Percentiles rank a stretch among this genome's conserved stretches.
These are phyloP conservation scores for Aspergillus incahuasiensis DNA, from an alignment of 495 filamentous ascomycete genomes.

Conservation along the genomic window DNA sequence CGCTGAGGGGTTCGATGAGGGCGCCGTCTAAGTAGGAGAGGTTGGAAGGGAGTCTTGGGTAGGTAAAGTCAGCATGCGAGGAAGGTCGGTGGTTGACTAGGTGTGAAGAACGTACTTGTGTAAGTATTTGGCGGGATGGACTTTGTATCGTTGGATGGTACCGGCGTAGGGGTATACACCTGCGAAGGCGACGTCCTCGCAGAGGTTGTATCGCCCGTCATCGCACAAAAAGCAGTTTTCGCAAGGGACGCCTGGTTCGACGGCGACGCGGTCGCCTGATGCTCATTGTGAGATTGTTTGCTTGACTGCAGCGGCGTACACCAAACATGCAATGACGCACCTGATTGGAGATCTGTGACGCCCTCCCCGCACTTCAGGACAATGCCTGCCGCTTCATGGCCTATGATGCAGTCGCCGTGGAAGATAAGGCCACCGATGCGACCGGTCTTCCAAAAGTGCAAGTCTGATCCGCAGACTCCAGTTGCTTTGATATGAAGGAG, in stretches of 20 bases:
- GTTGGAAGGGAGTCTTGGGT: slow-evolving; percentile 52
- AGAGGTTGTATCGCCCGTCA: slow-evolving; percentile 73
- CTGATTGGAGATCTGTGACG: slow-evolving; percentile 30
- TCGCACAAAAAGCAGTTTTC: slow-evolving; percentile 58
- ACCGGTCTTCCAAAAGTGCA: slow-evolving; percentile 75
- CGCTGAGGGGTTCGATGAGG: slow-evolving; percentile 68
- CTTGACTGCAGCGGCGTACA: too few species aligned
- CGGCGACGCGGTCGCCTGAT: slow-evolving; percentile 64
- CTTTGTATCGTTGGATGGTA: slow-evolving; percentile 54
- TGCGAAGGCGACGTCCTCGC: slow-evolving; percentile 64
- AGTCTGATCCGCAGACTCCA: slow-evolving; percentile 57
- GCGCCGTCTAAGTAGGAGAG: slow-evolving; percentile 65
- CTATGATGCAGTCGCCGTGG: slow-evolving; percentile 63
- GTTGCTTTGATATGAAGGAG: slow-evolving; percentile 49
- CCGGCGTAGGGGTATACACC: slow-evolving; percentile 57
- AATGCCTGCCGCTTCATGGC: slow-evolving; percentile 71
- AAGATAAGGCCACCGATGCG: slow-evolving; percentile 70
- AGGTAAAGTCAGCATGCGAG: too few species aligned
- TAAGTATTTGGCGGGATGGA: slow-evolving; percentile 58
- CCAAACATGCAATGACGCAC: too few species aligned
- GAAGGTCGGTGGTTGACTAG: too few species aligned
- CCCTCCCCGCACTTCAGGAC: slow-evolving; percentile 59
- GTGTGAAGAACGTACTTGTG: slow-evolving; percentile 37
- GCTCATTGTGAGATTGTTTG: too few species aligned
- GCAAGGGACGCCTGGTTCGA: slow-evolving; percentile 73